phyloP scores from a whole-genome alignment of 331 rosid genomes.

The Malus hybrid region DNA sequence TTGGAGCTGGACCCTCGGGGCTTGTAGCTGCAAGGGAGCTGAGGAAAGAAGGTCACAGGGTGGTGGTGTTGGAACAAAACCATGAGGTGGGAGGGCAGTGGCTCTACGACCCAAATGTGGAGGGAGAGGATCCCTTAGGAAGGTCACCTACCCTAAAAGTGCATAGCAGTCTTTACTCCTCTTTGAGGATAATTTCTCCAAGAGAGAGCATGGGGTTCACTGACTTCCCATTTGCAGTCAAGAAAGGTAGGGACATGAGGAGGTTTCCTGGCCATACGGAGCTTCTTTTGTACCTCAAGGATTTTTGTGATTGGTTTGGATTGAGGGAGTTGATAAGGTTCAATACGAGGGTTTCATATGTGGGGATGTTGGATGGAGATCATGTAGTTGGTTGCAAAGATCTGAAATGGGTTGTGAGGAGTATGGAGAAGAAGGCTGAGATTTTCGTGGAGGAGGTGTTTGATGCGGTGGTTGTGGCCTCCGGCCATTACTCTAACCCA shows the following conservation, averaged over 20 bases:
- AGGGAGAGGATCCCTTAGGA: slow-evolving; percentile 63
- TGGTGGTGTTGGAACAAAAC: slow-evolving; percentile 41
- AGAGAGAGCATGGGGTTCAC: slow-evolving; percentile 31
- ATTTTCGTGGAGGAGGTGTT: slow-evolving; percentile 52
- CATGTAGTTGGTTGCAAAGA: slow-evolving; percentile 33
- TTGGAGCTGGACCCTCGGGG: slow-evolving; percentile 90
- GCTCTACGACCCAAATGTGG: slow-evolving; percentile 64
- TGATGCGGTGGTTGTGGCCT: slow-evolving; percentile 86
- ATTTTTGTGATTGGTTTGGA: too few species aligned
- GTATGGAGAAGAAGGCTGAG: slow-evolving; percentile 28
- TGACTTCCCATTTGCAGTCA: too few species aligned
- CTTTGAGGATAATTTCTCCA: slow-evolving; percentile 64
- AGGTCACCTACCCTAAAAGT: slow-evolving; percentile 29
- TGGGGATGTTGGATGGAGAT: slow-evolving; percentile 36
- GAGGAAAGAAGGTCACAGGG: slow-evolving; percentile 70
- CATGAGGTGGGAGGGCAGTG: slow-evolving; percentile 93
- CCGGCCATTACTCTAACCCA: slow-evolving; percentile 83
- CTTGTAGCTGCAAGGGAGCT: slow-evolving; percentile 79
- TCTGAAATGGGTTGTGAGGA: slow-evolving; percentile 68
- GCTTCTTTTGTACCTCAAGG: too few species aligned
- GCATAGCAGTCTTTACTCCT: slow-evolving; percentile 63
- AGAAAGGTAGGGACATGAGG: too few species aligned
- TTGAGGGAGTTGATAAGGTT: too few species aligned
- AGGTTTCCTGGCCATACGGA: too few species aligned
- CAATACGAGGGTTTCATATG: too few species aligned